phyloP scores from a whole-genome alignment of 176 grass and related monocot genomes.

The Musa acuminata region DNA sequence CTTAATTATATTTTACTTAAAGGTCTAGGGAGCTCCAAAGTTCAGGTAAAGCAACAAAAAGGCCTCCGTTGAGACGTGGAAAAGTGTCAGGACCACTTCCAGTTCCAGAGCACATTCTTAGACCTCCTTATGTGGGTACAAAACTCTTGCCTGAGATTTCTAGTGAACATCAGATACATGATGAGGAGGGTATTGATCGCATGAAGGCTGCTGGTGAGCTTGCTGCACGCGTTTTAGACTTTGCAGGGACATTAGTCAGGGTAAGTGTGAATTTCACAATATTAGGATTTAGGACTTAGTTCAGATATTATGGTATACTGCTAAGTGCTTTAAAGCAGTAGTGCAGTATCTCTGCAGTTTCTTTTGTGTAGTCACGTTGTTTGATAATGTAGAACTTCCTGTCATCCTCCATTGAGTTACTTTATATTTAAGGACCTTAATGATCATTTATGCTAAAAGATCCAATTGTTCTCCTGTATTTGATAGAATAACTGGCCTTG shows the following conservation, averaged over 20 bases:
- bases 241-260: slow-evolving; percentile 67
- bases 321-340: background rate
- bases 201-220: slow-evolving; percentile 88
- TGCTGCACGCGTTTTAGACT: slow-evolving; percentile 58
- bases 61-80: slow-evolving; percentile 55
- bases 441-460: background rate
- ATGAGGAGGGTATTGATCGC: slow-evolving; percentile 50
- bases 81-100: slow-evolving; percentile 49
- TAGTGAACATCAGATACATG: slow-evolving; percentile 38
- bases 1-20: slow-evolving; percentile 4
- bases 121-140: slow-evolving; percentile 66
- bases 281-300: background rate
- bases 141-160: slow-evolving; percentile 47
- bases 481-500: background rate
- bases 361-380: background rate
- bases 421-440: background rate
- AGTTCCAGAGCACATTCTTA: slow-evolving; percentile 63
- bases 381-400: background rate
- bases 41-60: slow-evolving; percentile 50
- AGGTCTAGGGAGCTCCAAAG: slow-evolving; percentile 34
- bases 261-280: slow-evolving; percentile 30
- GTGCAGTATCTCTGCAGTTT: background rate
- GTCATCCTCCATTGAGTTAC: background rate
- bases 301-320: background rate
- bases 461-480: background rate